These are phyloP conservation scores for Ceratonia siliqua DNA, from an alignment of 306 rosid species.

Conservation along the genomic window DNA sequence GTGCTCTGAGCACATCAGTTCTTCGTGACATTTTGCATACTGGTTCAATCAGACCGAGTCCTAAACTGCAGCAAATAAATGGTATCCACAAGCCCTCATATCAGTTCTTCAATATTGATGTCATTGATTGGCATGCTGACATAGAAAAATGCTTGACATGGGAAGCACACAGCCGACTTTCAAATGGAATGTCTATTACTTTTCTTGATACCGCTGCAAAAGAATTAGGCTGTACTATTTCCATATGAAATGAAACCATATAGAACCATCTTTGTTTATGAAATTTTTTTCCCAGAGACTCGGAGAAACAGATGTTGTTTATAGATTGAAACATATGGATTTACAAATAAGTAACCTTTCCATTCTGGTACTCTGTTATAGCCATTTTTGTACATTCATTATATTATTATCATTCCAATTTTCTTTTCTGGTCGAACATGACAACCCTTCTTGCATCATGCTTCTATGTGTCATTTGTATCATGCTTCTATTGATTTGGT, in stretches of 20 bases:
- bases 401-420: too few relatives aligned
- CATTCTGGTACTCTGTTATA: neutral
- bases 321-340: neutral
- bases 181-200: conserved; percentile 58
- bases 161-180: conserved; percentile 72
- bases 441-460: too few relatives aligned
- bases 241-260: conserved; percentile 39
- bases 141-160: conserved; percentile 64
- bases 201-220: conserved; percentile 64
- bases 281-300: conserved; percentile 1
- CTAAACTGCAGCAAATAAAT: conserved; percentile 42
- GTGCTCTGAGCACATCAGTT: conserved; percentile 72
- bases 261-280: conserved; percentile 30
- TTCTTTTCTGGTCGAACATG: neutral
- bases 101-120: conserved; percentile 48
- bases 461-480: too few relatives aligned
- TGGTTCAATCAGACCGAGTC: conserved; percentile 46
- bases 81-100: conserved; percentile 46
- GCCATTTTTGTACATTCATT: too few relatives aligned
- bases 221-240: conserved; percentile 66
- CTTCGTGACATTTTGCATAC: conserved; percentile 71
- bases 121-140: conserved; percentile 62
- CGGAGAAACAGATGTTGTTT: neutral
- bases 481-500: too few relatives aligned
- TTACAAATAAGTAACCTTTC: conserved; percentile 19